These are phyloP conservation scores for Amyloporia xantha DNA, from an alignment of 768 basidiomycete species.

Conservation along the genomic window DNA sequence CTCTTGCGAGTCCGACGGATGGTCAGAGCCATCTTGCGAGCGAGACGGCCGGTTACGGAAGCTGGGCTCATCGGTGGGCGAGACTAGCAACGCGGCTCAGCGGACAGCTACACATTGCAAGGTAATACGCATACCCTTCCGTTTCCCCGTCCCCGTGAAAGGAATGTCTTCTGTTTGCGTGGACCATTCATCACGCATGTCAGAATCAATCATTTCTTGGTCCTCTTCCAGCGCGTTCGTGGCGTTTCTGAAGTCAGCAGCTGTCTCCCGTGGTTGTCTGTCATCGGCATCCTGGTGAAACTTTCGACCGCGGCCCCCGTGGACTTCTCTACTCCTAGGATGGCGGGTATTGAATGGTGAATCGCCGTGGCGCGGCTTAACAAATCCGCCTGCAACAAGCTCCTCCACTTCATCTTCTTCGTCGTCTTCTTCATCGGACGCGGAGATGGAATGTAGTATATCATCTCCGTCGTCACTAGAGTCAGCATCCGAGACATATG, in stretches of 20 bases:
- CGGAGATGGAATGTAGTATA: too few relatives aligned
- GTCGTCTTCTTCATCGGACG: too few relatives aligned
- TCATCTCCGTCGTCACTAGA: constrained; percentile 10
- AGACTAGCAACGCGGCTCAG: too few relatives aligned
- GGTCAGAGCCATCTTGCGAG: too few relatives aligned
- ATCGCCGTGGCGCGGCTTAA: too few relatives aligned
- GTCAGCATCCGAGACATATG: constrained; percentile 5
- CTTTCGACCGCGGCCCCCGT: neutral
- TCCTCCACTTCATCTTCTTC: constrained; percentile 19
- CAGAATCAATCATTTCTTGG: constrained; percentile 14
- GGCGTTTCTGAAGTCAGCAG: neutral
- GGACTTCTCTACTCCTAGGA: neutral
- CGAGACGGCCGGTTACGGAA: too few relatives aligned
- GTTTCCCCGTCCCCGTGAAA: constrained; percentile 4
- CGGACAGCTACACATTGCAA: too few relatives aligned
- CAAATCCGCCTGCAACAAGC: constrained; percentile 10
- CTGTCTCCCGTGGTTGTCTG: neutral
- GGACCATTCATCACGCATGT: constrained; percentile 7
- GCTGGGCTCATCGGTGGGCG: neutral
- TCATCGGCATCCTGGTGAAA: neutral
- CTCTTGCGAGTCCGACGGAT: too few relatives aligned
- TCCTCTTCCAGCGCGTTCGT: neutral
- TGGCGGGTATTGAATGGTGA: neutral
- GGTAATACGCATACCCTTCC: constrained; percentile 11
- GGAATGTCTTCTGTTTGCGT: neutral